These are phyloP conservation scores for Bipolaris oryzae DNA, from an alignment of 2,329 filamentous ascomycete species.

Conservation along the genomic window DNA sequence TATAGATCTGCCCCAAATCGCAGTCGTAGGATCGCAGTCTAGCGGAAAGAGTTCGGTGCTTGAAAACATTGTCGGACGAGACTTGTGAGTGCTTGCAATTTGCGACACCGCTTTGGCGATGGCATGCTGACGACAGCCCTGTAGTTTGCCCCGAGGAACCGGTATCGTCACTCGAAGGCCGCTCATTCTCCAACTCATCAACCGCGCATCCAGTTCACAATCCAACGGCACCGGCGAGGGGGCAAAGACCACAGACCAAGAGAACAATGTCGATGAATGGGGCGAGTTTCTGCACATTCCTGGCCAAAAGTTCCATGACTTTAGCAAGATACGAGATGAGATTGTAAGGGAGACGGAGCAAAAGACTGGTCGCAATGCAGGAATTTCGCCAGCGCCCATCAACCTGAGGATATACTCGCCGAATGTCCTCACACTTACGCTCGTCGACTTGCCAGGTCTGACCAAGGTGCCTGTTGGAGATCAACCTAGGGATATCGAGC, in stretches of 20 bases:
- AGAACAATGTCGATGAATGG: conserved; percentile 94
- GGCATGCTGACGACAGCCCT: conserved; percentile 33
- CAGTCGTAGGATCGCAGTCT: conserved; percentile 96
- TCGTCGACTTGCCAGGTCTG: conserved; percentile 94
- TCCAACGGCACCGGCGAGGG: conserved; percentile 71
- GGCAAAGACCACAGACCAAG: conserved; percentile 75
- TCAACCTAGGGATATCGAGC: conserved; percentile 94
- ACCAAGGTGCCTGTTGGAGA: conserved; percentile 97
- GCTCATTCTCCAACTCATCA: conserved; percentile 97
- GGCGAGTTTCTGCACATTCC: conserved; percentile 98
- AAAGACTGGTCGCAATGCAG: conserved; percentile 94
- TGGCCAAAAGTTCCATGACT: conserved; percentile 96
- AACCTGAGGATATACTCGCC: conserved; percentile 98
- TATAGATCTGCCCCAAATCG: conserved; percentile 98
- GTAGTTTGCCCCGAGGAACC: conserved; percentile 90
- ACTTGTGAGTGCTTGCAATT: conserved; percentile 74
- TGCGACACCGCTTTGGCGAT: conserved; percentile 9
- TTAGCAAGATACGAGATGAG: conserved; percentile 97
- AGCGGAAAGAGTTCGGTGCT: conserved; percentile 99
- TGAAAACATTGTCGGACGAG: conserved; percentile 97
- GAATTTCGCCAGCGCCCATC: conserved; percentile 95
- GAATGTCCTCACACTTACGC: conserved; percentile 93
- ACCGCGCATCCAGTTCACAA: conserved; percentile 67
- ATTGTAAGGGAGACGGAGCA: conserved; percentile 95
- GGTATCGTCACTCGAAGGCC: conserved; percentile 97